Evolutionary conservation across 2,329 filamentous ascomycete genomes (phyloP), one percentile per base, ranked within the genome.

Genomic region (Parastagonospora avenae): DNA sequence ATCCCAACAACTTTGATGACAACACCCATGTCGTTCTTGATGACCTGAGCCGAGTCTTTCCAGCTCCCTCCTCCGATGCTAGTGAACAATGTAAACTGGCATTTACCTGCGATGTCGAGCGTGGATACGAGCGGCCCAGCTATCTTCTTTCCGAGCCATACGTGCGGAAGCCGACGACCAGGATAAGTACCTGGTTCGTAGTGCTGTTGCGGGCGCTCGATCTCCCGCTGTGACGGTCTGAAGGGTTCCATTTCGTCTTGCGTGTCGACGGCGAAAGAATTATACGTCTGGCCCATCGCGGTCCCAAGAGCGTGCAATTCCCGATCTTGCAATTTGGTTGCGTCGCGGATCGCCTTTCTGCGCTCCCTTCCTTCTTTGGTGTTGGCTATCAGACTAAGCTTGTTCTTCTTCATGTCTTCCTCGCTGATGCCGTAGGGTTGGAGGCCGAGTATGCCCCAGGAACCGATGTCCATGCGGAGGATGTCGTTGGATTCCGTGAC

Each of bases 151-250:
- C 85, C 82, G 12, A 88, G 70, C 85, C 85, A 88, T 0, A 77
- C 84, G 66, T 89, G 85, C 4, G 86, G 85, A 16, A 87, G 68
- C 2, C 85, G 75, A 28, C 76, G 75, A 7, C 85, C 86, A 0
- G 85, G 85, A 58, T 80, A 85, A 2, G 85, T 87, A 42, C 68
- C 79, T 32, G 76, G 73, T 30, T 74, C 67, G 55, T 81, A 73
- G 33, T 78, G 62, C 10, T 78, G 61, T 4, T 80, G 73, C 0
- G 71, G 64, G 52, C 84, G 77, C 19, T 73, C 58, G 1, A 66
- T 44, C 24, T 64, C 61, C 11, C 52, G 53, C 2, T 50, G 56
- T 6, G 53, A 49, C n/a, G 52, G 48, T 4, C 48, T 48, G 29
- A 50, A 57, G 2, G 57, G 49, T 15, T 30, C 37, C 3, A 12